These are phyloP conservation scores for Houttuynia cordata DNA, from an alignment of 164 flowering plant species.

Conservation along the genomic window DNA sequence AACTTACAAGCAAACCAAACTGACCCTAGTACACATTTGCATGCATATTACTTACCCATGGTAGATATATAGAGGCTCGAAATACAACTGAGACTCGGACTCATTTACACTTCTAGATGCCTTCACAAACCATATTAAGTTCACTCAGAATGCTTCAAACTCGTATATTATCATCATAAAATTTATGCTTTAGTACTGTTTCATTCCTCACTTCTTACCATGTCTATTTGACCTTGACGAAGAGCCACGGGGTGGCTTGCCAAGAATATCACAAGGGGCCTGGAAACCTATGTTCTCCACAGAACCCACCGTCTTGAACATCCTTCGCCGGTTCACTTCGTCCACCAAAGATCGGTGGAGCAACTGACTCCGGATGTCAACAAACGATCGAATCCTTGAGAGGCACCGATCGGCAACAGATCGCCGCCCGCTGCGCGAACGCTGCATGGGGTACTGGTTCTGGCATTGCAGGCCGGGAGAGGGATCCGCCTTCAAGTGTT, in stretches of 20 bases:
- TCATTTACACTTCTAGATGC: no score
- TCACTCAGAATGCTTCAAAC: no score
- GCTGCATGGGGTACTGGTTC: constrained; percentile 3
- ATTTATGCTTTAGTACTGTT: not conserved
- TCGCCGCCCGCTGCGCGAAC: constrained; percentile 1
- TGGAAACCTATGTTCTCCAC: constrained; percentile 68
- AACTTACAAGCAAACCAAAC: no score
- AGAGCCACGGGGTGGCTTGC: not conserved
- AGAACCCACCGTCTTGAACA: constrained; percentile 74
- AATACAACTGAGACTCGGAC: no score
- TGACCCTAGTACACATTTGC: no score
- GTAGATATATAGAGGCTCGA: no score
- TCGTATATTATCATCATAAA: no score
- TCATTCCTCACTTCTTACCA: not conserved
- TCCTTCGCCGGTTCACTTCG: constrained; percentile 46
- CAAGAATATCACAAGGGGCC: constrained; percentile 18
- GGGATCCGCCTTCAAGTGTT: constrained; percentile 2
- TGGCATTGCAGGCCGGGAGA: not conserved
- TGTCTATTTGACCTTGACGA: not conserved
- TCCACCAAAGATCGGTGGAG: constrained; percentile 48
- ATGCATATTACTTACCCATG: no score
- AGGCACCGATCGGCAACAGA: constrained; percentile 5
- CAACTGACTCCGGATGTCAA: constrained; percentile 61
- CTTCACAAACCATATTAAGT: no score
- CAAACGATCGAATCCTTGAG: constrained; percentile 26